A percentile compares a stretch with the other conserved stretches of the same genome.
Evolutionary conservation across 75 land plant genomes (phyloP).

Genomic region (Sequoia sempervirens): DNA sequence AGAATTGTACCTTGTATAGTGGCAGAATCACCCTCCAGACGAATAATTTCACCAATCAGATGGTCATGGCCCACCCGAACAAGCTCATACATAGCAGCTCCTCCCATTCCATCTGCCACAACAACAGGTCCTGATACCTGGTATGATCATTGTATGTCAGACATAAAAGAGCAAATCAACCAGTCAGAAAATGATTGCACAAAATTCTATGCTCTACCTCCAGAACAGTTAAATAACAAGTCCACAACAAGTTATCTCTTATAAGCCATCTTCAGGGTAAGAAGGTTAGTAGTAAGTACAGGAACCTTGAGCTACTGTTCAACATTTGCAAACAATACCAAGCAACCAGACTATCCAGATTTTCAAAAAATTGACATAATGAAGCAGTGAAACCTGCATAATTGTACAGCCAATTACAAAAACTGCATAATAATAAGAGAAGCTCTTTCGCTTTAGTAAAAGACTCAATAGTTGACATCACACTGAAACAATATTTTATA

Average conservation of each 20-base stretch:
- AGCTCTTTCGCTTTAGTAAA: not conserved
- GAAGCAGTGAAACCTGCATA: not conserved
- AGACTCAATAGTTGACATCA: not conserved
- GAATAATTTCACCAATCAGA: conserved; percentile 96
- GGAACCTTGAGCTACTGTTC: not conserved
- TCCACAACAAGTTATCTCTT: not conserved
- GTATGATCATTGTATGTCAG: not conserved
- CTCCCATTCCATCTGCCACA: conserved; percentile 98
- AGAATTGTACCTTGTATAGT: conserved; percentile 83
- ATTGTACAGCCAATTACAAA: not conserved
- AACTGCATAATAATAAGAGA: not conserved
- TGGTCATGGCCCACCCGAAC: conserved; percentile 99
- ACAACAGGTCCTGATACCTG: conserved; percentile 99
- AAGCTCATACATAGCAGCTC: conserved; percentile 99
- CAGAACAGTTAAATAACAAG: not conserved
- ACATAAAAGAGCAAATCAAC: not conserved
- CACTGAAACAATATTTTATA: not conserved
- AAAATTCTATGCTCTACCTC: not conserved
- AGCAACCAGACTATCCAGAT: not conserved
- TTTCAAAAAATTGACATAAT: not conserved
- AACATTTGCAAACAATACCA: not conserved
- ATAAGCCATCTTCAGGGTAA: not conserved
- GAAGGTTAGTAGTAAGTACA: not conserved
- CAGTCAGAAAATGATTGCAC: not conserved
- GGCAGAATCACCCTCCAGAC: conserved; percentile 98